Percentiles rank a stretch among this genome's conserved stretches.
phyloP scores from a whole-genome alignment of 129 eudicot species.

The Glebionis coronaria region DNA sequence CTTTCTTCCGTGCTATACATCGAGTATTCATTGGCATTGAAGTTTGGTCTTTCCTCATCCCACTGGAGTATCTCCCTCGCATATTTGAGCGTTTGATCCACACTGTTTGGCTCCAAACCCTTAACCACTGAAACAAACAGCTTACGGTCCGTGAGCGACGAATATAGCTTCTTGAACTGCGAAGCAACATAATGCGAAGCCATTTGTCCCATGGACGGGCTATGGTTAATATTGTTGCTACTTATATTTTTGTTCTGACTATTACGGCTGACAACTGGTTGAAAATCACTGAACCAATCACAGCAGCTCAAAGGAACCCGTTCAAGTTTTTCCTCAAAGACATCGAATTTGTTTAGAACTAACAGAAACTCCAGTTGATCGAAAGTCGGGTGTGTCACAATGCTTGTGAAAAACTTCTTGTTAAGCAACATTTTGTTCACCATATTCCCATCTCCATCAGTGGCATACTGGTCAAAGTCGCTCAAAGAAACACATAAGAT shows the following conservation, averaged over 20 bases:
- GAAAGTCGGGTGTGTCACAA: slow-evolving; percentile 81
- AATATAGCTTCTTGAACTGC: slow-evolving; percentile 75
- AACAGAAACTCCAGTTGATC: slow-evolving; percentile 86
- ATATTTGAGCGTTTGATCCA: slow-evolving; percentile 75
- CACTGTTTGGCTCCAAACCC: slow-evolving; percentile 79
- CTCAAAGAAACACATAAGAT: slow-evolving; percentile 80
- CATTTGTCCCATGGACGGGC: slow-evolving; percentile 84
- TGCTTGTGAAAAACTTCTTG: slow-evolving; percentile 72
- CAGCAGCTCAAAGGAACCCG: slow-evolving; percentile 58
- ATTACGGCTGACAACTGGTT: slow-evolving; percentile 69
- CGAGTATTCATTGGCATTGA: slow-evolving; percentile 62
- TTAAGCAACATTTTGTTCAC: slow-evolving; percentile 80
- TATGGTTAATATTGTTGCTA: slow-evolving; percentile 58
- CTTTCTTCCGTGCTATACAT: slow-evolving; percentile 62
- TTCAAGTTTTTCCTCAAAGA: slow-evolving; percentile 83
- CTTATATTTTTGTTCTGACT: slow-evolving; percentile 47
- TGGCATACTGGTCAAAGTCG: slow-evolving; percentile 63
- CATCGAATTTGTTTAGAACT: slow-evolving; percentile 76
- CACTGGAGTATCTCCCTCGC: slow-evolving; percentile 86
- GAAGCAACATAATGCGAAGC: slow-evolving; percentile 82
- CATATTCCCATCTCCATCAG: slow-evolving; percentile 49
- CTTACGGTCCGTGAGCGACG: slow-evolving; percentile 63
- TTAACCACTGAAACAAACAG: slow-evolving; percentile 75
- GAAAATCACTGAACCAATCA: slow-evolving; percentile 91
- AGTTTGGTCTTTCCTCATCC: slow-evolving; percentile 83